Conservation (phyloP, 176 grass and related monocot species). For the Saccharum officinarum region DNA sequence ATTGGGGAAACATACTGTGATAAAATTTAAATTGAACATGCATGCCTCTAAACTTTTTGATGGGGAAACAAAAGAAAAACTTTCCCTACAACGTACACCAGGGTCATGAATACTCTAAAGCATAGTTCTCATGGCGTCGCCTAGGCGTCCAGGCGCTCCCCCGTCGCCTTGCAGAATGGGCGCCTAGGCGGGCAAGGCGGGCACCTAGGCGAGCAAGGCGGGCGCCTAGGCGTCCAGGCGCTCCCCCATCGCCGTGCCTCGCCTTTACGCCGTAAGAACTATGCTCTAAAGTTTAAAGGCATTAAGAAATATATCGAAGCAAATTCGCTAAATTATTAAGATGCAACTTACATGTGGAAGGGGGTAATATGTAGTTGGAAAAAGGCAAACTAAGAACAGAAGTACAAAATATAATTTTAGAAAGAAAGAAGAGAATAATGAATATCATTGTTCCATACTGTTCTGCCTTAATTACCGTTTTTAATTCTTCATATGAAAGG, state of each 20-base stretch:
- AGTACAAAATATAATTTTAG: not conserved
- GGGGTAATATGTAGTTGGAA: not conserved
- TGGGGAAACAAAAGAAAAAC: not conserved
- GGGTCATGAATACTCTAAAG: not conserved
- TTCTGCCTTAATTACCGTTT: not conserved
- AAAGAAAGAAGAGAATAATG: not conserved
- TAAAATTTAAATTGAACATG: not conserved
- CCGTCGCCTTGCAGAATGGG: too few species aligned
- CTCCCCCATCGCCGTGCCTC: too few species aligned
- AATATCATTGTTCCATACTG: not conserved
- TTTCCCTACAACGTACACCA: not conserved
- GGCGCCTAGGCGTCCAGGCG: too few species aligned
- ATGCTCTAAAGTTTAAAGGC: constrained; percentile 16
- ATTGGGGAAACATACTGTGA: constrained; percentile 12
- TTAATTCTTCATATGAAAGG: not conserved
- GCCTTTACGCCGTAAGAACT: too few species aligned
- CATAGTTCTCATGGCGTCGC: too few species aligned
- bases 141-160: too few species aligned
- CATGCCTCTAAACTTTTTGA: not conserved
- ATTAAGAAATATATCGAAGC: not conserved
- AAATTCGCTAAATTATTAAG: not conserved
- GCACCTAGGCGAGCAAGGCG: too few species aligned
- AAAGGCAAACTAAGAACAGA: not conserved
- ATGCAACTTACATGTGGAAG: not conserved
- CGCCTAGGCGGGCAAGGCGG: too few species aligned